These are phyloP conservation scores for Thalassiosira hispida DNA, from an alignment of 352 stramenopile species.

Conservation along the genomic window DNA sequence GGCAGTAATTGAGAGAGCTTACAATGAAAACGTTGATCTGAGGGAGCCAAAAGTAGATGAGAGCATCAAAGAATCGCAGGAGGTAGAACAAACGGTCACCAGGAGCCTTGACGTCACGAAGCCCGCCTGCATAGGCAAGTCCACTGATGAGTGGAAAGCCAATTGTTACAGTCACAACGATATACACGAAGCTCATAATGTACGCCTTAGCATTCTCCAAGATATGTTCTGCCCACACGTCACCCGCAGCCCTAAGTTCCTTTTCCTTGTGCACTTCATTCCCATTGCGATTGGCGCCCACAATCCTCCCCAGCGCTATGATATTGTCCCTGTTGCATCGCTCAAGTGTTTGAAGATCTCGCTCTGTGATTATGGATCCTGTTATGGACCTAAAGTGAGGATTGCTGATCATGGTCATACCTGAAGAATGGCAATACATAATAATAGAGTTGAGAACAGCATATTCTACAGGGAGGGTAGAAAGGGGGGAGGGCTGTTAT, in stretches of 20 bases:
- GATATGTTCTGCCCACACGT: conserved; percentile 81
- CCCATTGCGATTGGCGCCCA: conserved; percentile 65
- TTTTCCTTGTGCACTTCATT: conserved; percentile 46
- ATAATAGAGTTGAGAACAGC: background rate
- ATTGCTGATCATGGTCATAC: conserved; percentile 75
- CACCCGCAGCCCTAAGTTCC: conserved; percentile 65
- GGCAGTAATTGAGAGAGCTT: no score
- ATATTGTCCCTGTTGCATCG: conserved; percentile 81
- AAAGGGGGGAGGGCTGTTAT: no score
- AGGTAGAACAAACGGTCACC: conserved; percentile 35
- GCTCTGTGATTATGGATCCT: conserved; percentile 69
- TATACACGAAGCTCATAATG: conserved; percentile 82
- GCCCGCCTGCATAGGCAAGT: conserved; percentile 57
- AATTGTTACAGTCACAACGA: conserved; percentile 77
- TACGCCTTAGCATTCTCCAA: conserved; percentile 82
- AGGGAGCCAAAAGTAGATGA: conserved; percentile 82
- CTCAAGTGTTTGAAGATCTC: conserved; percentile 80
- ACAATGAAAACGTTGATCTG: conserved; percentile 80
- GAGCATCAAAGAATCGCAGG: conserved; percentile 68
- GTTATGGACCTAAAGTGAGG: conserved; percentile 57
- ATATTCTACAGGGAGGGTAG: background rate
- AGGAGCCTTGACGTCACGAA: conserved; percentile 9
- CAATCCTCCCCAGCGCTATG: conserved; percentile 74
- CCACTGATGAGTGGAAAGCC: conserved; percentile 70
- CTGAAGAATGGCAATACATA: background rate